Conservation (phyloP, 2,329 filamentous ascomycete species). For the Fusarium sp. region DNA sequence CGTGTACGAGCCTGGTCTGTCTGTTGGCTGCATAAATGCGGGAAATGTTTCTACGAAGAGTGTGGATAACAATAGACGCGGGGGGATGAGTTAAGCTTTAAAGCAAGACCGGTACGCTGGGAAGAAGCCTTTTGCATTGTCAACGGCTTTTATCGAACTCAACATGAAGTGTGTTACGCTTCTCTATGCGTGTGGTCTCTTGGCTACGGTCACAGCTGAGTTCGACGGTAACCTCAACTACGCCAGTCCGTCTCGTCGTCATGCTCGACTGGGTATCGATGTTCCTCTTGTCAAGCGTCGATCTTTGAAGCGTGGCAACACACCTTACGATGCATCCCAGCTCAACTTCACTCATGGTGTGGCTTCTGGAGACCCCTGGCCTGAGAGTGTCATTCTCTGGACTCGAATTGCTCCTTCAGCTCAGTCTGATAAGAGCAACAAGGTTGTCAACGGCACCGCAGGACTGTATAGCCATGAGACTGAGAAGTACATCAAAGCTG, state of each 20-base stretch:
- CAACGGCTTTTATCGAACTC: not conserved
- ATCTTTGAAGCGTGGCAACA: conserved; percentile 27
- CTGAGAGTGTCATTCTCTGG: conserved; percentile 71
- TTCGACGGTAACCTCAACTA: conserved; percentile 72
- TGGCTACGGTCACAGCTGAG: conserved; percentile 25
- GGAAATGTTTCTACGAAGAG: not conserved
- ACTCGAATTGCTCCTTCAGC: conserved; percentile 61
- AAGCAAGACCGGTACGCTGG: conserved; percentile 7
- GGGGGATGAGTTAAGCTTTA: conserved; percentile 16
- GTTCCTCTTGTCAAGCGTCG: conserved; percentile 58
- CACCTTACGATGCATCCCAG: conserved; percentile 33
- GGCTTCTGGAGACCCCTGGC: conserved; percentile 63
- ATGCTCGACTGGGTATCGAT: conserved; percentile 74
- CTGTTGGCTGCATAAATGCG: conserved; percentile 21
- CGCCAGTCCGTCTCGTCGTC: conserved; percentile 73
- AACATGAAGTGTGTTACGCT: conserved; percentile 17
- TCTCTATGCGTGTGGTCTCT: conserved; percentile 16
- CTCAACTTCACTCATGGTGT: conserved; percentile 76
- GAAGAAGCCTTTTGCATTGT: not conserved
- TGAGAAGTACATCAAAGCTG: conserved; percentile 55
- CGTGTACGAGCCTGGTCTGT: conserved; percentile 19
- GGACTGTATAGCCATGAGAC: conserved; percentile 64
- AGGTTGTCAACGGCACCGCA: conserved; percentile 53
- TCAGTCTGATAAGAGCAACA: conserved; percentile 61
- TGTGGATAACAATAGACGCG: conserved; percentile 1